These are phyloP conservation scores for Porogramme epimiltina DNA, from an alignment of 1,284 basidiomycete genomes.

Conservation along the genomic window DNA sequence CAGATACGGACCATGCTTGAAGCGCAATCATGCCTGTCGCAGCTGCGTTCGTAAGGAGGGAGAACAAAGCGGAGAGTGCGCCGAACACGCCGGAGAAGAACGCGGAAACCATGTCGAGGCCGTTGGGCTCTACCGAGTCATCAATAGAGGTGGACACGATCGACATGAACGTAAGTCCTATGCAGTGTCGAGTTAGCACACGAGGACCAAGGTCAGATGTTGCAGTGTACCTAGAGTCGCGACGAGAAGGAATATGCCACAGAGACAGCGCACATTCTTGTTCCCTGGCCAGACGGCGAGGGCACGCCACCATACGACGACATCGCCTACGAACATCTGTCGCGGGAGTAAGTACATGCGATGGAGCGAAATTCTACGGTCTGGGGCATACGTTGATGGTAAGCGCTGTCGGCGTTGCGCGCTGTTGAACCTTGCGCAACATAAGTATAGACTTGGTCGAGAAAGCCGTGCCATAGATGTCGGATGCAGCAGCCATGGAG, in stretches of 20 bases:
- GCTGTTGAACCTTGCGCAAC: background rate
- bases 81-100: background rate
- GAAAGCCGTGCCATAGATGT: background rate
- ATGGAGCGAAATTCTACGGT: no score
- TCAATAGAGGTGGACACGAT: background rate
- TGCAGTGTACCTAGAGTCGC: background rate
- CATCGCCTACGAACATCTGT: background rate
- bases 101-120: background rate
- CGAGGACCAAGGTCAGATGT: background rate
- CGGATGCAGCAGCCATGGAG: background rate
- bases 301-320: background rate
- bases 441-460: background rate
- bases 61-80: background rate
- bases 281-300: background rate
- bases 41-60: background rate
- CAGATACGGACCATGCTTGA: background rate
- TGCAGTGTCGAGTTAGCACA: background rate
- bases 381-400: background rate
- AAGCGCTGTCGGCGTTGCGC: background rate
- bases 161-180: background rate
- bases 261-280: background rate
- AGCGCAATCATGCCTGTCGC: background rate
- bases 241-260: background rate
- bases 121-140: background rate
- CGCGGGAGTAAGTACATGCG: no score